Evolutionary conservation across 441 rosid species (phyloP).

Genomic region (Hura crepitans): DNA sequence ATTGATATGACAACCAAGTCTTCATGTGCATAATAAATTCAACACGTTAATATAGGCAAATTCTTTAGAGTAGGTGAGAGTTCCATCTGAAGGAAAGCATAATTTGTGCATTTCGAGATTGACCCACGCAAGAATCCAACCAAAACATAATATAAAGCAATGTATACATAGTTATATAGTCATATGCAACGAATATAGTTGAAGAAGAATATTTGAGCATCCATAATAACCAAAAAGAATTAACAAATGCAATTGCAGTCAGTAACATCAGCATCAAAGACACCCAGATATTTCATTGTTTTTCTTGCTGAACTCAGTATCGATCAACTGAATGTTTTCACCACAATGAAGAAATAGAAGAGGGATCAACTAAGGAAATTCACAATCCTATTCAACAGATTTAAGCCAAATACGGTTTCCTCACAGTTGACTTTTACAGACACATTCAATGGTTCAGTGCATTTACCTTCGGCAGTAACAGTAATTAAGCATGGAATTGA

Average conservation of each 20-base stretch:
- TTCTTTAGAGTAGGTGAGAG: neutral
- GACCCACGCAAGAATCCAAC: neutral
- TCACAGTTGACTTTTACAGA: slow-evolving; percentile 74
- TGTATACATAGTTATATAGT: too few species aligned
- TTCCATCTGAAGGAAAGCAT: neutral
- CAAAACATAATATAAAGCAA: neutral
- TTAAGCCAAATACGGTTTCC: slow-evolving; percentile 86
- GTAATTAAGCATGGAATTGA: slow-evolving; percentile 72
- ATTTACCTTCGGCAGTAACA: slow-evolving; percentile 75
- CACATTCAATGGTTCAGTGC: slow-evolving; percentile 56
- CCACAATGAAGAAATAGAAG: slow-evolving; percentile 18
- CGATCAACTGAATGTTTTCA: slow-evolving; percentile 10
- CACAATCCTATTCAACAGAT: slow-evolving; percentile 71
- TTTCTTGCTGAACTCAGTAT: slow-evolving; percentile 10
- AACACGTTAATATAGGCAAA: neutral
- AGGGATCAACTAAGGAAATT: slow-evolving; percentile 52
- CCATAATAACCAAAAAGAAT: neutral
- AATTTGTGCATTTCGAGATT: neutral
- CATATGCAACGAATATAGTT: neutral
- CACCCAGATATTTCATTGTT: slow-evolving; percentile 1
- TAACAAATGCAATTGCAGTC: slow-evolving; percentile 9
- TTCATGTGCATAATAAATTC: neutral
- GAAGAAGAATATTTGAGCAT: neutral
- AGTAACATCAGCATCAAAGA: slow-evolving; percentile 7
- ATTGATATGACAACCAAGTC: neutral